Percentiles rank a stretch among this genome's conserved stretches.
These are phyloP conservation scores for Phyllostachys edulis DNA, from an alignment of 176 grass and related monocot species.

Conservation along the genomic window DNA sequence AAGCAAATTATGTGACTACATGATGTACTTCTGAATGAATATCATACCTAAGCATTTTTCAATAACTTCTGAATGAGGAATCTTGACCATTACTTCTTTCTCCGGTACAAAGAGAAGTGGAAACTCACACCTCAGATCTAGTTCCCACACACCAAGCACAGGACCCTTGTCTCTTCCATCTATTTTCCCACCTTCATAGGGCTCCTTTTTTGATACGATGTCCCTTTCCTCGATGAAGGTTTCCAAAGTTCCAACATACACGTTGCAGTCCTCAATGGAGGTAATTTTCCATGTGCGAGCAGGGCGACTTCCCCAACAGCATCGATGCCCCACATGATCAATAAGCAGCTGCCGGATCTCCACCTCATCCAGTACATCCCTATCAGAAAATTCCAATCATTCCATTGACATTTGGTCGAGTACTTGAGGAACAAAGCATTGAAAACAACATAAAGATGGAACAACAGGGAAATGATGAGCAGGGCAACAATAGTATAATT, in stretches of 20 bases:
- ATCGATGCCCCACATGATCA: conserved; percentile 78
- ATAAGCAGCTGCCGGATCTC: conserved; percentile 84
- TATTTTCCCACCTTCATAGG: conserved; percentile 59
- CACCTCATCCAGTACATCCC: conserved; percentile 80
- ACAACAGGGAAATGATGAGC: neutral
- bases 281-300: conserved; percentile 79
- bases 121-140: conserved; percentile 86
- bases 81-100: conserved; percentile 79
- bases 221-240: conserved; percentile 92
- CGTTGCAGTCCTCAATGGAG: conserved; percentile 74
- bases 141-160: conserved; percentile 68
- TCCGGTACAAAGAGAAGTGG: conserved; percentile 78
- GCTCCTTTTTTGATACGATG: conserved; percentile 44
- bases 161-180: conserved; percentile 66
- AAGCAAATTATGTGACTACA: neutral
- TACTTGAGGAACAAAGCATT: conserved; percentile 2
- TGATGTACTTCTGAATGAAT: neutral
- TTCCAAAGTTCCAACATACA: conserved; percentile 90
- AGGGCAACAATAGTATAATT: neutral
- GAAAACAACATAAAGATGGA: neutral
- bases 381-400: conserved; percentile 41
- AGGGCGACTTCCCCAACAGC: conserved; percentile 87
- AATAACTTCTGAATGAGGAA: conserved; percentile 82
- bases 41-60: conserved; percentile 84
- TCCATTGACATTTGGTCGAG: conserved; percentile 6